Base-by-base conservation (phyloP, 2,329 filamentous ascomycete genomes). In the Aureobasidium pullulans region DNA sequence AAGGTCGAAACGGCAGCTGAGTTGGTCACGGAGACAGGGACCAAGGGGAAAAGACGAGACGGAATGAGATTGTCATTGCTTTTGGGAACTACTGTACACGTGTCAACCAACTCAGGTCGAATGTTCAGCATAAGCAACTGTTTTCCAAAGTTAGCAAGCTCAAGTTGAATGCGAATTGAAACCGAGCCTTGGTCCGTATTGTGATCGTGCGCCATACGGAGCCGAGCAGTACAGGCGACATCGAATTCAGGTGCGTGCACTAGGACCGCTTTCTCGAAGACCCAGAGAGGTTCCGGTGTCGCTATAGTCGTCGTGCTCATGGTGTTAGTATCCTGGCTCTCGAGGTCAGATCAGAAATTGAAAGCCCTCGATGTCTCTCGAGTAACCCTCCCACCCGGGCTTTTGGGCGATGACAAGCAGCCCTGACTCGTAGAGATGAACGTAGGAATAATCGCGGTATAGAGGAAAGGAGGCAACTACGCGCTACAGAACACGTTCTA, bases 301-400 rank as follows among this genome's bases (percentile, higher is more conserved):
- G 19, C 11, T 31, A 13, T 6, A 3, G 3, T 39, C 29, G 36
- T 23, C 3, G 36, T 39, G 23, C 23, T 23, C 48, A 52, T 52
- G 4, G 5, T 52, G 48, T 50, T 23, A 29, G 19, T 39, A 11
- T 13, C 13, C 32, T 28, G 47, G 15, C 19, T 39, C 13, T 3
- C 10, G 11, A 8, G 47, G 19, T 29, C 3, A 50, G 34, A 29
- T 40, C 19, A 19, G 11, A 16, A 50, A 1, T 40, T 15, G 37
- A 53, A 42, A 7, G 28, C 56, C 56, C 56, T 59, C 56, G 56
- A 58, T n/a, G 15, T 13, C 2, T n/a, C 49, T 43, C 56, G 56
- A 59, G 37, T 46, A 32, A 44, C 56, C 56, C 56, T 59, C 56
- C 56, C 56, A 50, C 56, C 56, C 56, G 37, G 46, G 56, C 56